These are phyloP conservation scores for Daldinia grandis DNA, from an alignment of 495 filamentous ascomycete genomes.

Conservation along the genomic window DNA sequence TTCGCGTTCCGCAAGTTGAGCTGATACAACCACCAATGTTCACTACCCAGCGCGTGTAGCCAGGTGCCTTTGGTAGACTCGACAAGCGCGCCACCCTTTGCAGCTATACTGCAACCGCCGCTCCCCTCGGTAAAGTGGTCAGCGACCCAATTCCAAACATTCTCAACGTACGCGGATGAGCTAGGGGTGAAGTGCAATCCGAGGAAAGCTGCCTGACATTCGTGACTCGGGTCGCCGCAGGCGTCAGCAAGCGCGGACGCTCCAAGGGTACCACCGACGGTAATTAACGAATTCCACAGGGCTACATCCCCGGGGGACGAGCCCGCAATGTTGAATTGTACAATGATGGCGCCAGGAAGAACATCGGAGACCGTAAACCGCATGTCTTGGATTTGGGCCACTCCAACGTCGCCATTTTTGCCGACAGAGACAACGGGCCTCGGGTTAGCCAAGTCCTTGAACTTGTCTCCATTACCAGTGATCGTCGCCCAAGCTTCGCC, in stretches of 20 bases:
- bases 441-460: constrained; percentile 60
- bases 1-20: constrained; percentile 75
- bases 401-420: constrained; percentile 62
- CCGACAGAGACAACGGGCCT: constrained; percentile 68
- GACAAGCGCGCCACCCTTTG: constrained; percentile 62
- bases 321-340: constrained; percentile 68
- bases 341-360: constrained; percentile 57
- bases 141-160: constrained; percentile 75
- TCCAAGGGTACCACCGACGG: constrained; percentile 66
- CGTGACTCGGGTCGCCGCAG: constrained; percentile 52
- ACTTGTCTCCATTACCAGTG: constrained; percentile 58
- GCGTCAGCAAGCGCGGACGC: constrained; percentile 49
- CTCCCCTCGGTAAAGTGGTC: constrained; percentile 74
- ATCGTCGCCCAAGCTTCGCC: constrained; percentile 61
- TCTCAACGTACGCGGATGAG: constrained; percentile 70
- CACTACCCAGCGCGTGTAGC: constrained; percentile 73
- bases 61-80: constrained; percentile 67
- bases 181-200: constrained; percentile 68
- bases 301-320: constrained; percentile 63
- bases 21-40: constrained; percentile 80
- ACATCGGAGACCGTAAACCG: constrained; percentile 58
- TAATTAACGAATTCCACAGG: constrained; percentile 68
- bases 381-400: constrained; percentile 67
- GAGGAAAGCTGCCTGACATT: constrained; percentile 69
- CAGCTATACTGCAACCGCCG: constrained; percentile 54